Conservation (phyloP, 768 basidiomycete genomes). For the Termitomyces sp. region DNA sequence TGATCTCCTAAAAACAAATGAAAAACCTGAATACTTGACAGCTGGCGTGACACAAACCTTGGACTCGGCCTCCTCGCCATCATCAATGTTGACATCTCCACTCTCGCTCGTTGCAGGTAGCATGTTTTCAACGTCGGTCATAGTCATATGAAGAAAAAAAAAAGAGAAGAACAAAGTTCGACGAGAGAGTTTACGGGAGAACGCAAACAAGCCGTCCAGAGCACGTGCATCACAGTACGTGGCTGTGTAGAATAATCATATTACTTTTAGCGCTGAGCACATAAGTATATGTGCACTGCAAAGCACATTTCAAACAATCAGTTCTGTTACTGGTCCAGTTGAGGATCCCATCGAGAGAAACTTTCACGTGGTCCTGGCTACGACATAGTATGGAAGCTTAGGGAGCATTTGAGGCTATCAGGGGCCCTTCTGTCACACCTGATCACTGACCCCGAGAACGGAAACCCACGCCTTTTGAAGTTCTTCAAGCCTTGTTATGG, state of each 20-base stretch:
- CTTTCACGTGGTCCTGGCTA: not conserved
- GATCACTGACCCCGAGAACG: constrained; percentile 2
- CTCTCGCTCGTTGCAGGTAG: constrained; percentile 30
- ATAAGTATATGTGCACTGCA: not conserved
- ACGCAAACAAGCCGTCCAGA: constrained; percentile 12
- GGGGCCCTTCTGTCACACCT: constrained; percentile 6
- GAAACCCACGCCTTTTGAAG: not conserved
- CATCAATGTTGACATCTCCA: constrained; percentile 39
- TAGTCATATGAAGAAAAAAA: constrained; percentile 14
- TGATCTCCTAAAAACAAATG: constrained; percentile 59
- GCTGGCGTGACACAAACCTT: constrained; percentile 32
- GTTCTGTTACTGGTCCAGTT: not conserved
- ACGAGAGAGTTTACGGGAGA: constrained; percentile 4
- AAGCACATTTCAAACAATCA: not conserved
- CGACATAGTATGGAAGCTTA: not conserved
- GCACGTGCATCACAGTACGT: constrained; percentile 2
- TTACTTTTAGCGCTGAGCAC: not conserved
- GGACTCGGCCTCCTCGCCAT: constrained; percentile 60
- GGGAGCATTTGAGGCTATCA: constrained; percentile 7
- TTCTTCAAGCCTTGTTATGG: not conserved
- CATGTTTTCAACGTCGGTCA: constrained; percentile 49
- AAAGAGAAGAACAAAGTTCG: constrained; percentile 3
- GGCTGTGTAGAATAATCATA: not conserved
- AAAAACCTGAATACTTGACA: constrained; percentile 8
- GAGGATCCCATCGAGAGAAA: constrained; percentile 1